A percentile compares a stretch with the other conserved stretches of the same genome.
phyloP scores from a whole-genome alignment of 768 basidiomycete species.

The Rhizopogon sp. region DNA sequence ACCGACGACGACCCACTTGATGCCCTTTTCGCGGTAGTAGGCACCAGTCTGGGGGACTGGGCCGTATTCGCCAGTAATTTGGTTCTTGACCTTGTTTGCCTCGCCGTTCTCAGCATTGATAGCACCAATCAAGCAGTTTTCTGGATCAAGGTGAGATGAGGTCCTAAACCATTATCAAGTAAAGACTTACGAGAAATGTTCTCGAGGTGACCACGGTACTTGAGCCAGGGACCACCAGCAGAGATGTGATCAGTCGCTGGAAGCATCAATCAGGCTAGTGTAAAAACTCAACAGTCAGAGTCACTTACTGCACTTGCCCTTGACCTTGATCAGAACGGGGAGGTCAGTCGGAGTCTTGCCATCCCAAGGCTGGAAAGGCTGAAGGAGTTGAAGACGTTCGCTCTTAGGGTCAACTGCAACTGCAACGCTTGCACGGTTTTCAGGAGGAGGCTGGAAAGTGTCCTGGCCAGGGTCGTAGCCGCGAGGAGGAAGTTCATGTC shows the following conservation, averaged over 20 bases:
- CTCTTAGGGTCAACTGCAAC: conserved; percentile 84
- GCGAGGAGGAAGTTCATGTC: conserved; percentile 88
- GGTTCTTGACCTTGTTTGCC: conserved; percentile 94
- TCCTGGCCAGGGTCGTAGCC: conserved; percentile 97
- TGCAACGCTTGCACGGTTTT: conserved; percentile 73
- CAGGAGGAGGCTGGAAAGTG: conserved; percentile 94
- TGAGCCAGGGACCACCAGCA: conserved; percentile 98
- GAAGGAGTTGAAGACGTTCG: conserved; percentile 86
- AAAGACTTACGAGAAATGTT: conserved; percentile 79
- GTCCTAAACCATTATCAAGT: not conserved
- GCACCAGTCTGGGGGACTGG: conserved; percentile 83
- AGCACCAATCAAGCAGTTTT: conserved; percentile 97
- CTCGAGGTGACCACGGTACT: conserved; percentile 97
- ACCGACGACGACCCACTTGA: conserved; percentile 98
- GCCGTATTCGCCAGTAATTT: conserved; percentile 79
- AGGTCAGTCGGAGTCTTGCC: conserved; percentile 87
- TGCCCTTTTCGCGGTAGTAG: conserved; percentile 81
- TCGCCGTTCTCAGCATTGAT: conserved; percentile 94
- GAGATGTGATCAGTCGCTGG: conserved; percentile 89
- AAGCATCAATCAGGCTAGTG: conserved; percentile 3
- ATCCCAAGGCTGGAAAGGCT: conserved; percentile 90
- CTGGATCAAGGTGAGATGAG: conserved; percentile 30
- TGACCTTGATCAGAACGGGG: conserved; percentile 95
- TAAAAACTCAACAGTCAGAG: not conserved
- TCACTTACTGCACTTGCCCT: conserved; percentile 95